phyloP scores from a whole-genome alignment of 2,329 filamentous ascomycete genomes.

The Fusarium penzigii region DNA sequence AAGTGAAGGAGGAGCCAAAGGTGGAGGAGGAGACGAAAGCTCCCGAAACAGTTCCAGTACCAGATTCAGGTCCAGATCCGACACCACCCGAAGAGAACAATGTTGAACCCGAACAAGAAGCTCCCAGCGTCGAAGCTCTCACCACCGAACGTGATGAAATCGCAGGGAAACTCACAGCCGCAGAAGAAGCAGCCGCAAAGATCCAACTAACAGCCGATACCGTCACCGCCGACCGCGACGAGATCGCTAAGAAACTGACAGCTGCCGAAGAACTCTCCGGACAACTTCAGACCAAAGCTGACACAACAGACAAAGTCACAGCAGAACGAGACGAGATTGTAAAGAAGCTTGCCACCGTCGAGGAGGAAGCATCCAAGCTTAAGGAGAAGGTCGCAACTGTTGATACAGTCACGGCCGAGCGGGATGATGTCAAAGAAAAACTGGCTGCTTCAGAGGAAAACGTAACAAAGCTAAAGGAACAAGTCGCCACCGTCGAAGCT shows the following conservation, averaged over 20 bases:
- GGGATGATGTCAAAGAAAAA: conserved; percentile 18
- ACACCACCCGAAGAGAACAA: conserved; percentile 13
- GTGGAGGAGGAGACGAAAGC: conserved; percentile 4
- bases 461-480: conserved; percentile 5
- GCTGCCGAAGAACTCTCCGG: conserved; percentile 12
- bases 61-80: not conserved
- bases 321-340: conserved; percentile 25
- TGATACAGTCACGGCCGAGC: conserved; percentile 15
- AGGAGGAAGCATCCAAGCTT: conserved; percentile 16
- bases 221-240: conserved; percentile 18
- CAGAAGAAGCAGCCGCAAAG: conserved; percentile 13
- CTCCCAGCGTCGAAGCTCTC: conserved; percentile 10
- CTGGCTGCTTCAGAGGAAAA: conserved; percentile 15
- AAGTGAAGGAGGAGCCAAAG: conserved; percentile 3
- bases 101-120: conserved; percentile 23
- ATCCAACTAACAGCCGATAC: conserved; percentile 5
- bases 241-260: conserved; percentile 26
- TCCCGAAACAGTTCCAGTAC: conserved; percentile 9
- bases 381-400: conserved; percentile 18
- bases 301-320: conserved; percentile 6
- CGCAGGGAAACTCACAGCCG: conserved; percentile 15
- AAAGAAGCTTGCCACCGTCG: conserved; percentile 19
- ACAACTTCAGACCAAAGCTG: conserved; percentile 18
- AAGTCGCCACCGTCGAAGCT: conserved; percentile 9
- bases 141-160: conserved; percentile 20